A percentile compares a stretch with the other conserved stretches of the same genome.
phyloP scores from a whole-genome alignment of 2,329 filamentous ascomycete species.

The Botrytis byssoidea region DNA sequence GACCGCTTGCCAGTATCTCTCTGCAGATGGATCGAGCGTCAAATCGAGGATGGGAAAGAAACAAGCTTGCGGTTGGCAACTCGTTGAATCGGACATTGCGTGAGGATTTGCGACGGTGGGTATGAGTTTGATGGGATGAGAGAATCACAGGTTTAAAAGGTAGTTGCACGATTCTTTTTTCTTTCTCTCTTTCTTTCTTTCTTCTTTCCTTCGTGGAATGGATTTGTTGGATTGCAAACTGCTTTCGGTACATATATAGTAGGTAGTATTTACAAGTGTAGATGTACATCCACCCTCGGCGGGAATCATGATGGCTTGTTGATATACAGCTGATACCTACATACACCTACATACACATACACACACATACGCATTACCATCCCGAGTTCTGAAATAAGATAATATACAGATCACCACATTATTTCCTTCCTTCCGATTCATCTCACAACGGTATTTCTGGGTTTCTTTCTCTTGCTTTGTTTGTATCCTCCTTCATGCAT shows the following conservation, averaged over 20 bases:
- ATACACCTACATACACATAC: neutral
- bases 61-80: neutral
- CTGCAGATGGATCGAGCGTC: neutral
- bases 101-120: neutral
- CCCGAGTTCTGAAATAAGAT: neutral
- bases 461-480: neutral
- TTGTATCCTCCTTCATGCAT: neutral
- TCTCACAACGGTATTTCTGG: neutral
- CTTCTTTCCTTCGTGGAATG: too few relatives aligned
- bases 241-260: neutral
- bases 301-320: neutral
- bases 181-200: too few relatives aligned
- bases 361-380: neutral
- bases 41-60: constrained; percentile 15
- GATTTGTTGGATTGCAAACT: too few relatives aligned
- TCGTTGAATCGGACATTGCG: neutral
- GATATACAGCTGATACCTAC: neutral
- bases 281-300: neutral
- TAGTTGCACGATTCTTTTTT: too few relatives aligned
- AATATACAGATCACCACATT: neutral
- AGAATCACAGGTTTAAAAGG: neutral
- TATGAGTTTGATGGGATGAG: neutral
- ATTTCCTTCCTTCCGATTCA: neutral
- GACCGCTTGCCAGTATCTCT: constrained; percentile 9
- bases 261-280: neutral